Evolutionary conservation across 768 basidiomycete genomes (phyloP), one percentile per base, ranked within the genome.

Genomic region (Royoungia palumana): DNA sequence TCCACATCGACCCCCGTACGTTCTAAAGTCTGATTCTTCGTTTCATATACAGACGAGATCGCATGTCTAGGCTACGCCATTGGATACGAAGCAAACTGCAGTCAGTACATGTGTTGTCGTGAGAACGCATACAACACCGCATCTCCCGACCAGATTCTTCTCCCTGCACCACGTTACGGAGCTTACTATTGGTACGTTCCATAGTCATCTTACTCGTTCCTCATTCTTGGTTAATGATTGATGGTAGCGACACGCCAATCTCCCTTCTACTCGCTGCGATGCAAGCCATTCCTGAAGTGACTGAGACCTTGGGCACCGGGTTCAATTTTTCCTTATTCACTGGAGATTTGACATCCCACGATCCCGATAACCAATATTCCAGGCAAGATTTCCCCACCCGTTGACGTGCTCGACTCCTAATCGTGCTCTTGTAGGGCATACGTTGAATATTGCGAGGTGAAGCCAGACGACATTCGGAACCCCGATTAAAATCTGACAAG

Each of bases 281-380:
- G 43, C 56, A 85, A 57, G 76, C 84, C 0, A 85, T 89, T 43
- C 87, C 85, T 8, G 73, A 74, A 6, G 70, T 89, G 12, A 76
- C 85, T 3, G 78, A 72, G 9, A 87, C 87, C 8, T 55, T 78
- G 53, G 67, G 73, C 0, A 76, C 70, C 4, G 83, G 81, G 0
- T 85, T 88, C 59, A 77, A 76, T 27, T 87, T 79, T 66, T 78
- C 78, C 0, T 34, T 89, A 13, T 89, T 79, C 60, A 89, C 87
- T 0, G 87, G 87, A 20, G 87, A 89, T 60, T 62, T 88, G 38
- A 85, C 87, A 20, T 75, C 82, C 10, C 87, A 89, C 58, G 87
- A 89, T 62, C 57, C 75, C 3, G 84, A 84, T 42, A 80, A 81
- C 50, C 77, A 87, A 61, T 69, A 87, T 30, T 81, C 79, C 12